Evolutionary conservation across 768 basidiomycete species (phyloP), one percentile per base, ranked within the genome.

Genomic region (Tylopilus sp.): DNA sequence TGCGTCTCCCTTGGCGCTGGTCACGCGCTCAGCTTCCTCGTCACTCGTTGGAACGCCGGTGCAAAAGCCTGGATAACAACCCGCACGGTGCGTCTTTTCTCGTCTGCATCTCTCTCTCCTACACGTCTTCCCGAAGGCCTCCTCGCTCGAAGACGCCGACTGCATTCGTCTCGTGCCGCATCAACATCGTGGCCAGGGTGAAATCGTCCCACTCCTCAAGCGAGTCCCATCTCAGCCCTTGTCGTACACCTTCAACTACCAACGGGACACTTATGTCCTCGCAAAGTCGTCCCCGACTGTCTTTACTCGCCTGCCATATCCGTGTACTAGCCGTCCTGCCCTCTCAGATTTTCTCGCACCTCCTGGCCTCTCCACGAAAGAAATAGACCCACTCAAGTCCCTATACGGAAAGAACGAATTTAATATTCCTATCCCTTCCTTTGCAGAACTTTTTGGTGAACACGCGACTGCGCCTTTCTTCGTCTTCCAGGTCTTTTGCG

Each of bases 401-500:
- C 75, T 94, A 20, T 99, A 91, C 64, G 97, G 95, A 50, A 82
- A 83, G 59, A 99, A 99, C 71, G 89, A 91, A 63, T 98, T 98
- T 72, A 83, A 97, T 66, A 98, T 99, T 56, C 97, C 97, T 3
- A 90, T 99, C 38, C 97, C 97, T 7, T 88, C 89, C 1, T 99
- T 99, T 65, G 78, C 79, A 10, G 90, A 93, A 57, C 81, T 99
- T 31, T 98, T 99, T 59, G 78, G 75, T 21, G 97, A 99, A 73
- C 97, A 99, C 64, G 94, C 95, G 1, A 95, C 94, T 5, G 97
- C 97, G 0, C 97, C 97, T 0, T 99, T 99, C 80, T 99, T 99
- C 70, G 97, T 99, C 23, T 99, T 99, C 72, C 97, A 99, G 71
- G 73, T 98, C 17, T 98, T 99, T 72, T 98, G 97, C 57, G 97